Evolutionary conservation across 2,329 filamentous ascomycete genomes (phyloP), one percentile per base, ranked within the genome.

Genomic region (Chrysoporthe deuterocubensis): DNA sequence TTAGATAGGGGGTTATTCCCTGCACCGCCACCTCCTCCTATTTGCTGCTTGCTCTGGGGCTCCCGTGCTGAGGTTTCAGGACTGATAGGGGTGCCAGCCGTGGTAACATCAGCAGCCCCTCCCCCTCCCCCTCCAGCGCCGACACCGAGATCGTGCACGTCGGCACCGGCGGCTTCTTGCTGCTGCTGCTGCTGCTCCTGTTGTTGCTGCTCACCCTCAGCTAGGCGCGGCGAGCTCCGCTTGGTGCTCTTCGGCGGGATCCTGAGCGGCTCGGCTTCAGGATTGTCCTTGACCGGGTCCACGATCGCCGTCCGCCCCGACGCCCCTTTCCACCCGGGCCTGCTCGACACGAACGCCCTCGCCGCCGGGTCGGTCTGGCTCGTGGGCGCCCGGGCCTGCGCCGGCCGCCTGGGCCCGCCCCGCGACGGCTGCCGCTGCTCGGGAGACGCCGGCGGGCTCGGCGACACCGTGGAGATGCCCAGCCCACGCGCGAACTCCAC

Each of bases 311-410:
- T 84, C 71, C 91, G 87, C 40, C 92, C 92, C 75, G 89, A 93
- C 48, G 89, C 88, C 21, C 91, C 91, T 73, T 89, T 90, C 92
- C 92, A 94, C 67, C 89, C 83, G 5, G 89, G 87, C 32, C 83
- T 81, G 63, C 75, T 81, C 37, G 78, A 69, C 73, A 76, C 71
- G 73, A 80, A 73, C 71, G 76, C 77, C 32, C 74, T 72, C 1
- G 74, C 80, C 14, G 74, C 81, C 71, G 74, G 78, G 72, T 78
- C 78, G 75, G 52, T 75, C 46, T 72, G 69, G 46, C 62, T 63
- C 3, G 40, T 34, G 16, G 65, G 44, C n/a, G 64, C 40, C 46
- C 18, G 52, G 59, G 21, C 48, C n/a, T 26, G 57, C 37, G 57
- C 26, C 44, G 21, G 43, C 21, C 60, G 60, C 57, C 14, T 71